Percentiles rank a stretch among this genome's conserved stretches.
phyloP scores from a whole-genome alignment of 805 yeast genomes.

The Ogataea trehaloabstinens region DNA sequence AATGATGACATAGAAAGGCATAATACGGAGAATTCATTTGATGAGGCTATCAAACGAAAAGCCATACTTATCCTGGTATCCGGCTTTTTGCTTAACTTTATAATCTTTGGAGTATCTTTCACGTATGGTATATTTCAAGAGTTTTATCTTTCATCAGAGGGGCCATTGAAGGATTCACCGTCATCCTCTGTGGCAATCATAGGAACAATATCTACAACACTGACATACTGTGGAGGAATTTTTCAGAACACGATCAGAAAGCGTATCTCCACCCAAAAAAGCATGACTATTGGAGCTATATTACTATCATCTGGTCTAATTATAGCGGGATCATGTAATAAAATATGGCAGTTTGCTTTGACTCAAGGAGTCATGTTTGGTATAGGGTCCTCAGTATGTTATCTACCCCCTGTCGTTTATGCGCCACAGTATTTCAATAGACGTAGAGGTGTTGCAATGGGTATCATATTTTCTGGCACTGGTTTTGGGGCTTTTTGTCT shows the following conservation, averaged over 20 bases:
- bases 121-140: conserved; percentile 39
- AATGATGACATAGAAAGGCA: no score
- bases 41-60: not conserved
- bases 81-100: conserved; percentile 22
- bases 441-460: conserved; percentile 36
- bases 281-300: conserved; percentile 30
- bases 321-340: conserved; percentile 15
- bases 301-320: conserved; percentile 30
- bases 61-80: not conserved
- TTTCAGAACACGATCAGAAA: conserved; percentile 24
- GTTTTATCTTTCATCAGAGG: conserved; percentile 28
- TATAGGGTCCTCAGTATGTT: conserved; percentile 32
- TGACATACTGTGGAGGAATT: conserved; percentile 31
- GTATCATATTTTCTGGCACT: conserved; percentile 35
- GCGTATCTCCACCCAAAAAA: conserved; percentile 18
- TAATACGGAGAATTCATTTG: no score
- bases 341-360: conserved; percentile 32
- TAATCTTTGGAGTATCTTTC: conserved; percentile 37
- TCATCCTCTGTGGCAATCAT: conserved; percentile 33
- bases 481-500: conserved; percentile 36
- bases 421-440: conserved; percentile 33
- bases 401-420: conserved; percentile 34
- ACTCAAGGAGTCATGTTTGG: conserved; percentile 36
- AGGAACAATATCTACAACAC: conserved; percentile 33
- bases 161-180: conserved; percentile 28